These are phyloP conservation scores for Arthonia radiata DNA, from an alignment of 495 filamentous ascomycete genomes.

Conservation along the genomic window DNA sequence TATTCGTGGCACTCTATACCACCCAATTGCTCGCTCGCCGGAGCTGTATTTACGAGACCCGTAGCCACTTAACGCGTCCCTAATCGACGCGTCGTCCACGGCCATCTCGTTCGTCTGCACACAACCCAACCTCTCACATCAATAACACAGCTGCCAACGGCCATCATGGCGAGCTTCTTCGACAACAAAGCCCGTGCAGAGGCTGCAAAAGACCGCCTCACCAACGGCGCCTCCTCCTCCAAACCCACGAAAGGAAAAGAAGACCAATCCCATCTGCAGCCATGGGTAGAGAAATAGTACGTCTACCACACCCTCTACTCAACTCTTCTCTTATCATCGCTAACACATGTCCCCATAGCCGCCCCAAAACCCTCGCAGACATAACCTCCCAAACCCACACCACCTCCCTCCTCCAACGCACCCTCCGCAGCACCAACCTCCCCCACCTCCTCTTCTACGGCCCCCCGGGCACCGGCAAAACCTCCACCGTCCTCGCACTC, in stretches of 20 bases:
- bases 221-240: conserved; percentile 18
- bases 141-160: background rate
- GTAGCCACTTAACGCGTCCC: no score
- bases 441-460: conserved; percentile 99
- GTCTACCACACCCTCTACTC: conserved; percentile 6
- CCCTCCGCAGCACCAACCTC: conserved; percentile 83
- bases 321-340: background rate
- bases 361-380: conserved; percentile 79
- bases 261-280: conserved; percentile 42
- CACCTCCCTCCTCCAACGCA: conserved; percentile 71
- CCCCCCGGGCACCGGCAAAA: conserved; percentile 92
- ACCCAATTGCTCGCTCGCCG: no score
- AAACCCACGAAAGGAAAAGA: conserved; percentile 36
- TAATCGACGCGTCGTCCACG: no score
- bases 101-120: no score
- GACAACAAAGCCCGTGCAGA: conserved; percentile 81
- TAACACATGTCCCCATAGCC: conserved; percentile 25
- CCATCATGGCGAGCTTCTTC: conserved; percentile 61
- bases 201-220: conserved; percentile 34
- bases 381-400: conserved; percentile 97
- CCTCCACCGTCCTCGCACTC: conserved; percentile 89
- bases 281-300: conserved; percentile 99
- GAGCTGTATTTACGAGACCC: no score
- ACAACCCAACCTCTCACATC: no score
- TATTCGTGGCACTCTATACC: no score